Base-by-base conservation (phyloP, 805 yeast species). In the Isabelozyma heimii region DNA sequence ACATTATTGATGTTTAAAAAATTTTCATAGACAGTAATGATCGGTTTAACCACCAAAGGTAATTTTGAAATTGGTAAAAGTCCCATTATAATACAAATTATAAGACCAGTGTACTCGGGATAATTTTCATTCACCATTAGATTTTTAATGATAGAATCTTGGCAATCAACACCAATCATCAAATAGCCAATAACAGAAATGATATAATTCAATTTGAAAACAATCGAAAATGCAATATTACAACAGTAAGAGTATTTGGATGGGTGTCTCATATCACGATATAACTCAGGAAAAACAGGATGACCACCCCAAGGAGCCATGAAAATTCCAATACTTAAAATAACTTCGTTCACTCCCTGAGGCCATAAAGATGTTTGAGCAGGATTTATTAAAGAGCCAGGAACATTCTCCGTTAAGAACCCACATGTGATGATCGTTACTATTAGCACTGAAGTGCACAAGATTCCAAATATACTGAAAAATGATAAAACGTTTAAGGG, bases 281-380 rank as follows among this genome's bases (percentile, higher is more conserved):
- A 83, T 41, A 87, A 68, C 57, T 85, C 88, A 2, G 92, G 92
- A 55, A 85, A 85, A 6, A 87, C 84, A 1, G 90, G 89, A 62
- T 87, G 92, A 2, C 94, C 94, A 48, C 92, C 92, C 82, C 89
- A 87, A 10, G 91, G 90, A 3, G 91, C 90, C 76, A 87, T 79
- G 50, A 83, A 75, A 27, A 87, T 74, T 2, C 92, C 92, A 48
- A 85, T 67, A 8, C 86, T 76, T 35, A 82, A 65, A 8, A 80
- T 59, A 8, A 83, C 54, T 44, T 72, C 70, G 5, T 65, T 56
- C 26, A 62, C 42, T 15, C 61, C 51, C 10, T 53, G 26, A 2
- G 79, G 79, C 63, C 68, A 70, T 42, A 64, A 47, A 37, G 59
- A 53, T 1, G 75, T 69, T 20, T 68, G 63, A 60, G 82, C 81